These are phyloP conservation scores for Dictyostelium intermedium DNA, from an alignment of 78 protist species.

Conservation along the genomic window DNA sequence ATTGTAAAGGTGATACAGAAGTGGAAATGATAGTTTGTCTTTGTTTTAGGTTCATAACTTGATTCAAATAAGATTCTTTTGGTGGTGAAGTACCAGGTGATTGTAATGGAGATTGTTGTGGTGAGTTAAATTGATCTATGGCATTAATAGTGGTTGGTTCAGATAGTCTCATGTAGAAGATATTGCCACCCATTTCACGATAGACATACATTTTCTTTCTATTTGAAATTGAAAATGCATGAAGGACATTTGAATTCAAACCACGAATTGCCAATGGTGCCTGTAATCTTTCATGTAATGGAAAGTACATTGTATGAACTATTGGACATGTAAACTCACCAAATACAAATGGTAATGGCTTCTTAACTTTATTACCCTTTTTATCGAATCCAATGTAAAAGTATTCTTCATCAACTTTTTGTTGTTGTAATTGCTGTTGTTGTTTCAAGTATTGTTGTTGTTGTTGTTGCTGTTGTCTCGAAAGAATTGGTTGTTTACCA, in stretches of 20 bases:
- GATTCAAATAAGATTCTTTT: constrained; percentile 25
- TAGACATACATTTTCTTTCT: constrained; percentile 75
- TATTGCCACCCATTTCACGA: constrained; percentile 66
- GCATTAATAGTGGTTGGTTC: constrained; percentile 23
- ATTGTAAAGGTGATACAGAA: background rate
- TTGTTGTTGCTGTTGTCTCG: background rate
- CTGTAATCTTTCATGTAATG: constrained; percentile 37
- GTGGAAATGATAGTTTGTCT: background rate
- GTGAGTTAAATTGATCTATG: constrained; percentile 25
- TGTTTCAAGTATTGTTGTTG: constrained; percentile 6
- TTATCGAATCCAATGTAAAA: background rate
- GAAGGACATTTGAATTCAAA: constrained; percentile 34
- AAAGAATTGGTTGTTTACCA: background rate
- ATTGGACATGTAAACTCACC: constrained; percentile 66
- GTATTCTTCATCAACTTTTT: background rate
- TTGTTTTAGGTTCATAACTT: background rate
- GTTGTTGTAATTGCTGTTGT: constrained; percentile 6
- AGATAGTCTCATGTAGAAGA: constrained; percentile 61
- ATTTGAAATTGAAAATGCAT: constrained; percentile 61
- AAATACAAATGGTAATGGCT: background rate
- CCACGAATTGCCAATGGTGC: constrained; percentile 44
- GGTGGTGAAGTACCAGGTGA: constrained; percentile 73
- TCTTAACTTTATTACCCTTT: constrained; percentile 4
- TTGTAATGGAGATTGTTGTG: constrained; percentile 60
- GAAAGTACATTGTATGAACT: constrained; percentile 38